Conservation (phyloP, 108 stramenopile species). For the Skeletonema grethae region DNA sequence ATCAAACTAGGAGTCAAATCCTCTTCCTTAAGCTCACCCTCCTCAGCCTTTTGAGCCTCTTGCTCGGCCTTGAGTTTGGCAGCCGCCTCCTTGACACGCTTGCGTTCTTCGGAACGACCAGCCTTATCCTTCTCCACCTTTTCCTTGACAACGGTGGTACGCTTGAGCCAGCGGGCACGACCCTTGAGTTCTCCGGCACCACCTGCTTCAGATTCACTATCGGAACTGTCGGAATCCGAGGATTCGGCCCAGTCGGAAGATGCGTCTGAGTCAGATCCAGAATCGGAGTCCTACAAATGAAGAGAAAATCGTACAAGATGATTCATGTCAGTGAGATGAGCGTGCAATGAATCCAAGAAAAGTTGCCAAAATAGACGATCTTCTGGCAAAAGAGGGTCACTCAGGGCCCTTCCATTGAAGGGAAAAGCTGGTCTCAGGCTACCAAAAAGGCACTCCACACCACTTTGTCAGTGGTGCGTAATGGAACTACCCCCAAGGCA, state of each 20-base stretch:
- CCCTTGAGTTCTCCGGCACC: constrained; percentile 84
- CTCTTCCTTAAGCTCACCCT: constrained; percentile 55
- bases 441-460: constrained; percentile 39
- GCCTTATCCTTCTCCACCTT: constrained; percentile 81
- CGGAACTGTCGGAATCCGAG: constrained; percentile 53
- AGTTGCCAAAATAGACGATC: neutral
- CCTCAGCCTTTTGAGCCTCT: constrained; percentile 22
- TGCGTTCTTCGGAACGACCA: constrained; percentile 51
- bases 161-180: constrained; percentile 97
- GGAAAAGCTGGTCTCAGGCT: constrained; percentile 85
- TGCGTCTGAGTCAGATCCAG: constrained; percentile 44
- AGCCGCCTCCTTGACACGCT: constrained; percentile 48
- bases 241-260: constrained; percentile 63
- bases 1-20: constrained; percentile 70
- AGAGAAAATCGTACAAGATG: constrained; percentile 2
- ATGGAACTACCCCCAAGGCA: constrained; percentile 33
- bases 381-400: constrained; percentile 11
- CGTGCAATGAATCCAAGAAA: constrained; percentile 30
- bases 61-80: constrained; percentile 52
- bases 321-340: neutral
- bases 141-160: constrained; percentile 72
- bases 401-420: constrained; percentile 37
- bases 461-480: constrained; percentile 86
- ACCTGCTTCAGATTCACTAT: constrained; percentile 58
- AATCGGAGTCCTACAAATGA: constrained; percentile 25